Base-by-base conservation (phyloP, 768 basidiomycete genomes). In the Collybia sp. region DNA sequence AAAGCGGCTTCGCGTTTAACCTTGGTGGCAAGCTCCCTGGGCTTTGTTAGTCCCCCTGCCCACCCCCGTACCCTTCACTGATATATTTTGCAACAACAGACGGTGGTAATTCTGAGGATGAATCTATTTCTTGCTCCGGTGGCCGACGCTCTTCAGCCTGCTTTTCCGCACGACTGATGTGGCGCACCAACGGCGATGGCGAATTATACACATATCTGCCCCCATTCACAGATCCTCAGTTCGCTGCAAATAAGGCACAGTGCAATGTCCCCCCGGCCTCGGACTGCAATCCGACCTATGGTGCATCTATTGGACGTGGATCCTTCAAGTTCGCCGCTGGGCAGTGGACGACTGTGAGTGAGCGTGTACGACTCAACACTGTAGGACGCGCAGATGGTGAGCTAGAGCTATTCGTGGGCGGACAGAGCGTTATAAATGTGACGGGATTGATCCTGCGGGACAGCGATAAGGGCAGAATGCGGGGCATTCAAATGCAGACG, bases 131-230 rank as follows among this genome's bases (percentile, higher is more conserved):
- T 45, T 87, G 83, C 68, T 82, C 82, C 12, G 85, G 85, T 40
- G 85, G 85, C 6, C 66, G 81, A 38, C 76, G 81, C 40, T 65
- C 72, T 18, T 58, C 70, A 32, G 57, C 55, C 1, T 85, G 84
- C 71, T 83, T 82, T 69, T 80, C 79, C 13, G 74, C 73, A 32
- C 79, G 83, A 50, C 66, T 85, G 37, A 87, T 88, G 85, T 87
- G 82, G 81, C 75, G 82, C 45, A 57, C 62, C 5, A 61, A 73
- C 4, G 83, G 79, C 40, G 63, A 58, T 20, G 85, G 82, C 30
- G 85, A 87, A 66, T 55, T 86, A 40, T 87, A 87, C 72, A 79
- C 82, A 45, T 87, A 88, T 65, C 73, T 83, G 19, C 85, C 84
- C 8, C 70, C 71, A 42, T 68, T 56, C 58, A 64, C 59, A 41